These are phyloP conservation scores for Rhizopogon vesiculosus DNA, from an alignment of 768 basidiomycete species.

Conservation along the genomic window DNA sequence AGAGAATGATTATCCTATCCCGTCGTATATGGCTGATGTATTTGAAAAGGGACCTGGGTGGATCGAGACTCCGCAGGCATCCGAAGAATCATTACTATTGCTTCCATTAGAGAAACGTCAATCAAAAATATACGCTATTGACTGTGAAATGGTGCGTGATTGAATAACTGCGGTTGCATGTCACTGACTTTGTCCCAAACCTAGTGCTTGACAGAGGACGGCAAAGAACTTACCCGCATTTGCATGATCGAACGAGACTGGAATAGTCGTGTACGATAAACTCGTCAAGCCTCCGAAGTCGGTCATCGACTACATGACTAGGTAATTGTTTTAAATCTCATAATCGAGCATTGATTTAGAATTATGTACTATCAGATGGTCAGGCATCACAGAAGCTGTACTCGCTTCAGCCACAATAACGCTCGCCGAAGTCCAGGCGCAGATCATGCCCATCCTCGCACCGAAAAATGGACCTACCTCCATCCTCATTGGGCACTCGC, in stretches of 20 bases:
- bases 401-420: conserved; percentile 72
- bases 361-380: conserved; percentile 54
- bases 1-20: conserved; percentile 90
- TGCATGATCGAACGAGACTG: conserved; percentile 78
- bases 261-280: conserved; percentile 77
- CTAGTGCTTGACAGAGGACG: conserved; percentile 86
- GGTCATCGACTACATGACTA: conserved; percentile 88
- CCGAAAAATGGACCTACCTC: conserved; percentile 48
- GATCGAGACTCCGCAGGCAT: conserved; percentile 71
- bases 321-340: conserved; percentile 36
- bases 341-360: neutral
- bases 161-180: neutral
- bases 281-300: conserved; percentile 86
- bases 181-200: neutral
- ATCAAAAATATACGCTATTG: conserved; percentile 72
- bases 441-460: conserved; percentile 60
- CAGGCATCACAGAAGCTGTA: conserved; percentile 81
- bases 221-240: conserved; percentile 83
- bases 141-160: conserved; percentile 92
- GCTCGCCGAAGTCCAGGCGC: conserved; percentile 70
- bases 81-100: conserved; percentile 24
- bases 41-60: conserved; percentile 66
- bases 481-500: conserved; percentile 90
- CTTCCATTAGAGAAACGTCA: conserved; percentile 25
- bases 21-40: conserved; percentile 76